phyloP scores from a whole-genome alignment of 345 rosid species.

The Lepidium sativum region DNA sequence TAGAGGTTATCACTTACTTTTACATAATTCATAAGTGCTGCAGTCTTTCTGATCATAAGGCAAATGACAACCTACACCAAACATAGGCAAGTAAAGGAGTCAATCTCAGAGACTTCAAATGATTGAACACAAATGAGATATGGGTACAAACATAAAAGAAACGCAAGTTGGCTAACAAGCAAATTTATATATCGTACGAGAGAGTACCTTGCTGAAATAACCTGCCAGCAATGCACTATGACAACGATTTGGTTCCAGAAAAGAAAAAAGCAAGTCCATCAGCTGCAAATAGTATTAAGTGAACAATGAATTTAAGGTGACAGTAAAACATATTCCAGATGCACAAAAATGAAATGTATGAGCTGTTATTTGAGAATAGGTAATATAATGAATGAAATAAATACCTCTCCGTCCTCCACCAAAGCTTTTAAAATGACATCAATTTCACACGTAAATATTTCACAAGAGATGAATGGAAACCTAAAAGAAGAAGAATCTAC shows the following conservation, averaged over 20 bases:
- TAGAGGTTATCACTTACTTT: conserved; percentile 43
- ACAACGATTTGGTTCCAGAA: conserved; percentile 75
- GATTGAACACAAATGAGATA: not conserved
- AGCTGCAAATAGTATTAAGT: conserved; percentile 43
- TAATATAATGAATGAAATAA: not conserved
- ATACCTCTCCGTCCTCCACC: conserved; percentile 94
- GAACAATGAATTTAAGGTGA: conserved; percentile 4
- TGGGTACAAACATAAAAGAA: not conserved
- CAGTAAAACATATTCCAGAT: not conserved
- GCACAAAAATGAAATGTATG: not conserved
- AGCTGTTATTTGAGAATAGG: not conserved
- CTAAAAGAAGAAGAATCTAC: conserved; percentile 29
- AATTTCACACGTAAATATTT: conserved; percentile 95
- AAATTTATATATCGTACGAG: not conserved
- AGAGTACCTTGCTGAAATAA: conserved; percentile 89
- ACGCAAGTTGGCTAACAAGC: not conserved
- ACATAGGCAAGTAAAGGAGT: conserved; percentile 12
- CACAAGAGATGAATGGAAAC: conserved; percentile 95
- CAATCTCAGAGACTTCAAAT: not conserved
- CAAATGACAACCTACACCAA: conserved; percentile 77
- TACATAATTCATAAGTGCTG: conserved; percentile 87
- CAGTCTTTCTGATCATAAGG: conserved; percentile 90
- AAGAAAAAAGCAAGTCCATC: conserved; percentile 89
- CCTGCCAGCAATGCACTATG: conserved; percentile 93
- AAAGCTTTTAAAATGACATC: conserved; percentile 91